Evolutionary conservation across 1,284 basidiomycete species (phyloP).

Genomic region (Volvariella volvacea): DNA sequence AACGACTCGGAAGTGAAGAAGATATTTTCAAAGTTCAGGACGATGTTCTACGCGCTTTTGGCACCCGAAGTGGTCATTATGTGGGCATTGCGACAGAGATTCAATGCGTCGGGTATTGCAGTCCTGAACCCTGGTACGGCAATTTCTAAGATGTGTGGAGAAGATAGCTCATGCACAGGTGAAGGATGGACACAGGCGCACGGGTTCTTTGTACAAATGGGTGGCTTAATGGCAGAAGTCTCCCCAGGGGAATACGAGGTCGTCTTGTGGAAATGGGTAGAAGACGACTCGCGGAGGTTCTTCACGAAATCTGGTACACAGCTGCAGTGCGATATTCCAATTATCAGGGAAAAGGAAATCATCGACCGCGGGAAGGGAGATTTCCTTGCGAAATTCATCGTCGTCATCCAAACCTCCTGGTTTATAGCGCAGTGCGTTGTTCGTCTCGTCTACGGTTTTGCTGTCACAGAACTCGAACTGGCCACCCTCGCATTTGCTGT

Average conservation of each 20-base stretch:
- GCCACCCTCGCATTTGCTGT: conserved; percentile 15
- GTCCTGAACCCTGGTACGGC: background rate
- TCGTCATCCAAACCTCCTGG: conserved; percentile 14
- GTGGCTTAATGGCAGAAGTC: conserved; percentile 12
- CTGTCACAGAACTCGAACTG: conserved; percentile 16
- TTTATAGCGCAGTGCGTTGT: no score
- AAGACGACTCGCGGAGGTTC: no score
- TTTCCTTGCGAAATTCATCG: conserved; percentile 17
- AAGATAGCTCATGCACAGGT: conserved; percentile 2
- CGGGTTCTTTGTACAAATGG: conserved; percentile 16
- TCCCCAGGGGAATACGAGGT: no score
- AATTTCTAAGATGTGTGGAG: background rate
- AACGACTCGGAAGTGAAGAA: conserved; percentile 1
- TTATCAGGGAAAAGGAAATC: no score
- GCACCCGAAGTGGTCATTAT: conserved; percentile 19
- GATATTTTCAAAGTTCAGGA: no score
- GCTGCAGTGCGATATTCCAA: no score
- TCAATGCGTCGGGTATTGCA: conserved; percentile 10
- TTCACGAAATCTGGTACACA: no score
- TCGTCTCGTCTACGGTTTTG: no score
- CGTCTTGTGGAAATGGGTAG: no score
- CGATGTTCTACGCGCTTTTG: no score
- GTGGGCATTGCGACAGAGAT: conserved; percentile 20
- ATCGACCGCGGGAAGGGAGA: conserved; percentile 11
- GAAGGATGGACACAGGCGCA: conserved; percentile 14